These are phyloP conservation scores for Citeromyces hawaiiensis DNA, from an alignment of 1,139 yeast species.

Conservation along the genomic window DNA sequence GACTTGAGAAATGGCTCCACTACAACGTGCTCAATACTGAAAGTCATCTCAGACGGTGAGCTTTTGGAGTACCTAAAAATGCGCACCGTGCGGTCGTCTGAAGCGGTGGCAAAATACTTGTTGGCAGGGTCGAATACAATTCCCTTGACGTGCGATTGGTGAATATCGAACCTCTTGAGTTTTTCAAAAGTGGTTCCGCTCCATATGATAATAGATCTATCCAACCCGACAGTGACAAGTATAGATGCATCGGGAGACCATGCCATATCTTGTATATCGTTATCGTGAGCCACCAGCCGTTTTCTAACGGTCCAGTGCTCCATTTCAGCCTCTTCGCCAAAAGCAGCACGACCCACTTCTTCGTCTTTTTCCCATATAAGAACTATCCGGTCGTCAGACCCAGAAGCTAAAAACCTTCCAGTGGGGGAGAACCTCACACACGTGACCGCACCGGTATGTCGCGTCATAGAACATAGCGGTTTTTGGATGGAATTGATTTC, in stretches of 20 bases:
- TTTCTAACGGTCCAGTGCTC: conserved; percentile 93
- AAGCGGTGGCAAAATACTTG: conserved; percentile 91
- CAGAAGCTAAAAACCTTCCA: conserved; percentile 83
- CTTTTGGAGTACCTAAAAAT: conserved; percentile 75
- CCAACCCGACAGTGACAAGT: conserved; percentile 87
- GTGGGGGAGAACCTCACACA: conserved; percentile 86
- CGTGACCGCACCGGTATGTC: conserved; percentile 87
- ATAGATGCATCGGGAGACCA: conserved; percentile 95
- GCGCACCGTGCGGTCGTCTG: conserved; percentile 87
- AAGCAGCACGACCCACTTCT: conserved; percentile 23
- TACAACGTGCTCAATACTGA: conserved; percentile 75
- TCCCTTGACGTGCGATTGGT: conserved; percentile 92
- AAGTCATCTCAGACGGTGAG: conserved; percentile 59
- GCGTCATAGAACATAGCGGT: conserved; percentile 68
- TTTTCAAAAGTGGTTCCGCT: conserved; percentile 86
- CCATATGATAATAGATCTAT: conserved; percentile 87
- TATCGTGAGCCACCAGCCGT: conserved; percentile 89
- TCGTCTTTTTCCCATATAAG: conserved; percentile 91
- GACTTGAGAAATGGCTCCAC: conserved; percentile 78
- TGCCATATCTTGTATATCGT: conserved; percentile 92
- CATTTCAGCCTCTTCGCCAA: conserved; percentile 29
- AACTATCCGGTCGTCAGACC: conserved; percentile 87
- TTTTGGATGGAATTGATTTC: conserved; percentile 26
- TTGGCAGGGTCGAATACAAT: conserved; percentile 96
- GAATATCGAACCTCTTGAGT: conserved; percentile 79